Percentiles rank a stretch among this genome's conserved stretches.
phyloP scores from a whole-genome alignment of 176 grass and related monocot genomes.

The Elaeis guineensis region DNA sequence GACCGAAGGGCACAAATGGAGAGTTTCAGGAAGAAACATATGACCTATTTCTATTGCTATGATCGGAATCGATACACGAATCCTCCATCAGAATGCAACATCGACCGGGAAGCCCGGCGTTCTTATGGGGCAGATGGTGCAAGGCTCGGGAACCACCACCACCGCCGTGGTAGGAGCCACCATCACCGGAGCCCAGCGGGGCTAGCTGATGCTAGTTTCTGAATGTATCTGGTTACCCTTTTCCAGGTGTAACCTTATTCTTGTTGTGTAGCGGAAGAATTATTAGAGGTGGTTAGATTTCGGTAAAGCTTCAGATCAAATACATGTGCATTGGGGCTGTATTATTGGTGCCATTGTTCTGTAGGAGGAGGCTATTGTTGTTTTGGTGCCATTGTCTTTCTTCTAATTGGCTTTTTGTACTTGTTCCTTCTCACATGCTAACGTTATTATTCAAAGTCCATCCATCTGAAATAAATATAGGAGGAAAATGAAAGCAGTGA shows the following conservation, averaged over 20 bases:
- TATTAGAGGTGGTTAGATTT: not conserved
- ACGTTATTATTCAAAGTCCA: no score
- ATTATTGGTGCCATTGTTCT: not conserved
- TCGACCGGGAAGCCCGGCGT: not conserved
- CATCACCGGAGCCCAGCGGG: not conserved
- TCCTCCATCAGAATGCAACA: slow-evolving; percentile 1
- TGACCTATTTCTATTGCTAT: slow-evolving; percentile 13
- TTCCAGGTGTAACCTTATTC: not conserved
- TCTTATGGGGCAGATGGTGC: slow-evolving; percentile 6
- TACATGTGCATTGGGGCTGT: not conserved
- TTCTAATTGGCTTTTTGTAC: no score
- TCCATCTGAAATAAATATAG: no score
- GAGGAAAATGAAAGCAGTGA: no score
- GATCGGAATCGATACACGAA: not conserved
- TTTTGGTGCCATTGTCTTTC: not conserved
- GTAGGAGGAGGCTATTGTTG: not conserved
- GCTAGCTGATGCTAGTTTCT: not conserved
- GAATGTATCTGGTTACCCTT: not conserved
- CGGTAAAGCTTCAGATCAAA: not conserved
- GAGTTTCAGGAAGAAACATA: slow-evolving; percentile 1
- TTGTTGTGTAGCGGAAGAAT: slow-evolving; percentile 3
- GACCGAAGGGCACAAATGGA: slow-evolving; percentile 4
- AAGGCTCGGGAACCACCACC: not conserved
- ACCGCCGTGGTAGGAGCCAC: not conserved
- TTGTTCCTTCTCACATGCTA: no score